A percentile compares a stretch with the other conserved stretches of the same genome.
Conservation (phyloP, 2,329 filamentous ascomycete genomes). For the Karstenula rhodostoma region DNA sequence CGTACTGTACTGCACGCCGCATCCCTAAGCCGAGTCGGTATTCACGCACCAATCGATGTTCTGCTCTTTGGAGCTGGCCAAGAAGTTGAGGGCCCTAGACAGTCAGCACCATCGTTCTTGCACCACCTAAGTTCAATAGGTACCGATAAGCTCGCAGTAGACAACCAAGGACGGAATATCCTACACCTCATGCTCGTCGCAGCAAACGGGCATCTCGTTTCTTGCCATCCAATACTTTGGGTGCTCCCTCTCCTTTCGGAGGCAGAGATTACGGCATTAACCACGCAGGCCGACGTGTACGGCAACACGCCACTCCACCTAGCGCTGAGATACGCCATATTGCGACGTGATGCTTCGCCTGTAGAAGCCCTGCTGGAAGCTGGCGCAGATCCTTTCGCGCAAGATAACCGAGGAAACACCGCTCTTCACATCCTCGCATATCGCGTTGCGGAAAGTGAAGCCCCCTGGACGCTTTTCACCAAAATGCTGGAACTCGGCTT, state of each 20-base stretch:
- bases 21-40: not conserved
- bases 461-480: slow-evolving; percentile 11
- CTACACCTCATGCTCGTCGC: slow-evolving; percentile 21
- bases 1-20: slow-evolving; percentile 17
- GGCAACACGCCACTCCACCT: slow-evolving; percentile 22
- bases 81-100: not conserved
- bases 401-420: slow-evolving; percentile 19
- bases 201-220: not conserved
- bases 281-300: slow-evolving; percentile 15
- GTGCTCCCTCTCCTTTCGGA: not conserved
- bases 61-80: not conserved
- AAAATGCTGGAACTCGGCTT: slow-evolving; percentile 16
- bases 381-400: slow-evolving; percentile 15
- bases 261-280: slow-evolving; percentile 6
- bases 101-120: slow-evolving; percentile 1
- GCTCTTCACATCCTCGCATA: slow-evolving; percentile 23
- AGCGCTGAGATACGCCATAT: slow-evolving; percentile 6
- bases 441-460: not conserved
- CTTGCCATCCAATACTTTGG: not conserved
- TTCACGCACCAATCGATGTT: slow-evolving; percentile 13
- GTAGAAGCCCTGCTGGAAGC: slow-evolving; percentile 17
- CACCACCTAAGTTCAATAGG: slow-evolving; percentile 13
- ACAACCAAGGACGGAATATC: slow-evolving; percentile 18
- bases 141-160: slow-evolving; percentile 14
- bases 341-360: slow-evolving; percentile 3